phyloP scores from a whole-genome alignment of 139 green algal species.

The Chlamydomonas schloesseri region DNA sequence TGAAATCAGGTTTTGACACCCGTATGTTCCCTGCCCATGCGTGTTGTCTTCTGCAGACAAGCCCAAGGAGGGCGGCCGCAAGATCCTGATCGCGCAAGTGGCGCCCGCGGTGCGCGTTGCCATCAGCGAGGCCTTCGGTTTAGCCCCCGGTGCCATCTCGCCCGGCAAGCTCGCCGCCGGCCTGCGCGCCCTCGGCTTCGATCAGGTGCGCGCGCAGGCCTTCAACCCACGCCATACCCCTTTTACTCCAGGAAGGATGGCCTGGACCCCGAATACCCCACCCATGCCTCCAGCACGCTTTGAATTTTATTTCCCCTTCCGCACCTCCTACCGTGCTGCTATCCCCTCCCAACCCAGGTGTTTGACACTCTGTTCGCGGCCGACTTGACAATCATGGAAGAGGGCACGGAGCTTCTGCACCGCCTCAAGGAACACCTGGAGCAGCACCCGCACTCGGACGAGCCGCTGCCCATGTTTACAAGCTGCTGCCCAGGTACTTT shows the following conservation, averaged over 20 bases:
- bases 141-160: constrained; percentile 45
- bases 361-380: constrained; percentile 73
- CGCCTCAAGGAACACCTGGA: constrained; percentile 40
- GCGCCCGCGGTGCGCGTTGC: constrained; percentile 69
- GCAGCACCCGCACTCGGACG: constrained; percentile 51
- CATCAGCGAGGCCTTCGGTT: constrained; percentile 68
- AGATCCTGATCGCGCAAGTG: constrained; percentile 59
- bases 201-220: constrained; percentile 34
- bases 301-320: too few species aligned
- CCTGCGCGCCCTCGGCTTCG: constrained; percentile 71
- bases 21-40: too few species aligned
- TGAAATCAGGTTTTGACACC: too few species aligned
- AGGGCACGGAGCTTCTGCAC: constrained; percentile 53
- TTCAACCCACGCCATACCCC: background rate
- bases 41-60: background rate
- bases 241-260: too few species aligned
- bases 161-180: constrained; percentile 68
- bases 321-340: too few species aligned
- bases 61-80: constrained; percentile 16
- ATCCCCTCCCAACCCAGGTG: too few species aligned
- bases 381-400: constrained; percentile 87
- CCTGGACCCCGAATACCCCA: too few species aligned
- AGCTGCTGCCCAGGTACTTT: constrained; percentile 84
- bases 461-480: constrained; percentile 82
- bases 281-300: too few species aligned